These are phyloP conservation scores for Candida boleticola DNA, from an alignment of 805 yeast species.

Conservation along the genomic window DNA sequence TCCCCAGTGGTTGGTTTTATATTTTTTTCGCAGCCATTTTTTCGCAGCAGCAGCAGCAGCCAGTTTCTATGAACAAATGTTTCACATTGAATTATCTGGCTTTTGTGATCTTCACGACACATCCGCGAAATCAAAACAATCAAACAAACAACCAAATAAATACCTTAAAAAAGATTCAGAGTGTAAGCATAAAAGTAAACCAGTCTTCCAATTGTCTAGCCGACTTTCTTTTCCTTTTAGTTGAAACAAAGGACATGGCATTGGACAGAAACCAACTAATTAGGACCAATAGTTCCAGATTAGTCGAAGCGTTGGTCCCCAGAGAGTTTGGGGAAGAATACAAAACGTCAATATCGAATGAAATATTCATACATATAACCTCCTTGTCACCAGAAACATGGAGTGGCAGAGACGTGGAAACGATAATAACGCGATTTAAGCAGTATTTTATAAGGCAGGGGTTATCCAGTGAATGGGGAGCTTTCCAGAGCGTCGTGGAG, in stretches of 20 bases:
- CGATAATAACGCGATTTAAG: constrained; percentile 20
- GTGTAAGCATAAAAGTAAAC: too few relatives aligned
- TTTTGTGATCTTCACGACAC: not conserved
- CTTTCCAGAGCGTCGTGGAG: constrained; percentile 30
- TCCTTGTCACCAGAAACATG: constrained; percentile 8
- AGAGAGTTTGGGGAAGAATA: constrained; percentile 35
- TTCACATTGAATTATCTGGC: too few relatives aligned
- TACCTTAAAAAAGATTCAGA: too few relatives aligned
- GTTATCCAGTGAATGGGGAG: constrained; percentile 28
- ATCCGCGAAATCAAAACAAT: not conserved
- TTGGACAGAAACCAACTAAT: constrained; percentile 32
- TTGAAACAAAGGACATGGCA: constrained; percentile 21
- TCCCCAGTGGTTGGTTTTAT: too few relatives aligned
- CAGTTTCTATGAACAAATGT: too few relatives aligned
- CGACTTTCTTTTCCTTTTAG: too few relatives aligned
- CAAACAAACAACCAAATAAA: too few relatives aligned
- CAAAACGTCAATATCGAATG: constrained; percentile 28
- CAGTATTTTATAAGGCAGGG: constrained; percentile 25
- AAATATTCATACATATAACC: constrained; percentile 17
- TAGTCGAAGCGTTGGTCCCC: constrained; percentile 38
- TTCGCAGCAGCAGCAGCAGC: too few relatives aligned
- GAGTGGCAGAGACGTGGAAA: constrained; percentile 7
- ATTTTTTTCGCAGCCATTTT: too few relatives aligned
- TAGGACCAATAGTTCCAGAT: constrained; percentile 29
- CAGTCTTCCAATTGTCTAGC: too few relatives aligned